A percentile compares a stretch with the other conserved stretches of the same genome.
These are phyloP conservation scores for Arthrobotrys megalospora DNA, from an alignment of 2,329 filamentous ascomycete species.

Conservation along the genomic window DNA sequence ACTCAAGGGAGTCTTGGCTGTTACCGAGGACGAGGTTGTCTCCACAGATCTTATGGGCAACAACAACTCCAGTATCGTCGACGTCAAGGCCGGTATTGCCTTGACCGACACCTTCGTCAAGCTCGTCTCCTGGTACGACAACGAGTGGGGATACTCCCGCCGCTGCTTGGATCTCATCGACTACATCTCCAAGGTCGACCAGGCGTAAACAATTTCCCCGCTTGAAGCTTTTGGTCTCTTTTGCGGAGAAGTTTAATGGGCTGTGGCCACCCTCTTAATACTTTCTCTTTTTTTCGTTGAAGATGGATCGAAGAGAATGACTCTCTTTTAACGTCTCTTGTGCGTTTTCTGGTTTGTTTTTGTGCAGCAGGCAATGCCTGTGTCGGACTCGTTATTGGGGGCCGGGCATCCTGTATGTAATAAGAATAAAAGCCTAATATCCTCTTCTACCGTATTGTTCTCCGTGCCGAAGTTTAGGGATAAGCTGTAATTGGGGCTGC, in stretches of 20 bases:
- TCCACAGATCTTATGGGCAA: conserved; percentile 95
- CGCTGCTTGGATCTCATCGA: conserved; percentile 83
- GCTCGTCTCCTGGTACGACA: conserved; percentile 98
- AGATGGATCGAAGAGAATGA: conserved; percentile 34
- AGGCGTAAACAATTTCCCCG: conserved; percentile 19
- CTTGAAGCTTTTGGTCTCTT: conserved; percentile 8
- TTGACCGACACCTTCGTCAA: conserved; percentile 99
- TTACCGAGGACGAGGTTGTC: conserved; percentile 98
- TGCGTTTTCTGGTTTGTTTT: conserved; percentile 37
- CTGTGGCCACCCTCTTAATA: conserved; percentile 14
- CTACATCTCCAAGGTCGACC: conserved; percentile 53
- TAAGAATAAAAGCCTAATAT: conserved; percentile 37
- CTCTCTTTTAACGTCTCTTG: conserved; percentile 31
- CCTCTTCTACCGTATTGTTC: background rate
- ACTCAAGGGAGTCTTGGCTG: conserved; percentile 91
- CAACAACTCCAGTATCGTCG: conserved; percentile 95
- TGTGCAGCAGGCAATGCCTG: conserved; percentile 2
- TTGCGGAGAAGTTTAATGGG: conserved; percentile 17
- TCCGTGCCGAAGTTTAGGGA: background rate
- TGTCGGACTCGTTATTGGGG: conserved; percentile 10
- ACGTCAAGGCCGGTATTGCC: conserved; percentile 98
- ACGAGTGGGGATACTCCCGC: conserved; percentile 99
- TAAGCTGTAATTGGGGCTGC: background rate
- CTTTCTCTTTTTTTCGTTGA: conserved; percentile 17
- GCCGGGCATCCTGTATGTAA: conserved; percentile 39